Conservation (phyloP, 345 rosid genomes). For the Acer negundo region DNA sequence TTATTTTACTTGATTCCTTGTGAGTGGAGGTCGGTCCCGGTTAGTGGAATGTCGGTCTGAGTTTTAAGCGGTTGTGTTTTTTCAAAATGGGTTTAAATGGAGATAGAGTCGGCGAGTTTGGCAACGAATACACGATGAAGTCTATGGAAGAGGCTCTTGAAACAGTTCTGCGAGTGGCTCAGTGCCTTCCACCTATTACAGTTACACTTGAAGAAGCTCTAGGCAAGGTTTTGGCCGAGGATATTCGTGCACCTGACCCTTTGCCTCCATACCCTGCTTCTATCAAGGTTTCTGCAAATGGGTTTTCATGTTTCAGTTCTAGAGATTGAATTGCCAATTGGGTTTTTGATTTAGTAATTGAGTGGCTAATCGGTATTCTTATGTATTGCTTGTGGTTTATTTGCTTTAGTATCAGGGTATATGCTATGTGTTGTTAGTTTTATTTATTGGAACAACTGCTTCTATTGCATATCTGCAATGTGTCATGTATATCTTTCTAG, state of each 20-base stretch:
- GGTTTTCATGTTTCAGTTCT: background rate
- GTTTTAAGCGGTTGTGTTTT: too few species aligned
- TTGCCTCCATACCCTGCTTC: conserved; percentile 97
- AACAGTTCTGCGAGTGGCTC: conserved; percentile 56
- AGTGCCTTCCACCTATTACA: conserved; percentile 56
- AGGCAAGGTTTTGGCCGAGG: conserved; percentile 84
- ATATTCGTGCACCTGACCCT: conserved; percentile 82
- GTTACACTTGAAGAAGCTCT: conserved; percentile 67
- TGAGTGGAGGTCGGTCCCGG: too few species aligned
- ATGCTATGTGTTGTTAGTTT: background rate
- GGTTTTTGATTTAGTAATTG: background rate
- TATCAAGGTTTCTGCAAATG: conserved; percentile 48
- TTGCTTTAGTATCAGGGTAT: background rate
- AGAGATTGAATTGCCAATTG: background rate
- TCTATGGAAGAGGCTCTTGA: conserved; percentile 64
- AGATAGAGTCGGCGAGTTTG: conserved; percentile 14
- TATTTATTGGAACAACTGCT: background rate
- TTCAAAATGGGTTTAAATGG: conserved; percentile 27
- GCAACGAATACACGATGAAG: conserved; percentile 43
- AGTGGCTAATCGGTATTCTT: background rate
- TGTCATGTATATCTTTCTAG: background rate
- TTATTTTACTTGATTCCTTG: too few species aligned
- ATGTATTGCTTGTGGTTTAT: background rate
- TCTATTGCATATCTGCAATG: background rate
- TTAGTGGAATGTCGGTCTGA: too few species aligned